Evolutionary conservation across 1,284 basidiomycete species (phyloP), one percentile per base, ranked within the genome.

Genomic region (Fomitopsis betulina): DNA sequence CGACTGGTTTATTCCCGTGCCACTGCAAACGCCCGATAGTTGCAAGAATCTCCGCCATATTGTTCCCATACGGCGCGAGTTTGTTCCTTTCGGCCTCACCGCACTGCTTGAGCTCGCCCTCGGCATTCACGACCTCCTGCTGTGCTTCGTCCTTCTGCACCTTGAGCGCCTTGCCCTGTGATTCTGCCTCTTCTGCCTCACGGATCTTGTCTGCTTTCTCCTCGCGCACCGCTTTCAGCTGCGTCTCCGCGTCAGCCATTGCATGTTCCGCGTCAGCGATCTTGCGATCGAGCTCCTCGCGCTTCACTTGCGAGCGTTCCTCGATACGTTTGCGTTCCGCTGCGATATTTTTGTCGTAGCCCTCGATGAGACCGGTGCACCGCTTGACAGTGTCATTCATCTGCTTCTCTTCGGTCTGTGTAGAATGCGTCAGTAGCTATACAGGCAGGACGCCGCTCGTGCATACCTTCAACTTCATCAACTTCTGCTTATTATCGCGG

Each of bases 1-100:
- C 97, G 30, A 98, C 72, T 0, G 96, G 96, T 17, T 69, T 73
- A 38, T 87, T 79, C 9, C 88, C 89, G 30, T 77, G 68, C 93
- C 93, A 94, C 5, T 64, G 70, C 62, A 75, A 74, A 9, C 64
- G 65, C n/a, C 75, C 65, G 53, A 97, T 90, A 40, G 71, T 75
- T 5, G 78, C 75, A 21, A 88, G 61, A n/a, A 94, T 79, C 0
- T 68, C 67, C 52, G 87, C 76, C 65, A 91, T 84, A 60, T 89
- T 78, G 23, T 67, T 73, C 1, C 90, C 91, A 62, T 85, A 93
- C 3, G 81, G 77, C 13, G 80, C 75, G n/a, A 86, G 75, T 49
- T 73, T 76, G 65, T 86, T 84, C 58, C 78, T 76, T 63, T 83
- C 80, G 45, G 79, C 73, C 39, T 80, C 74, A 42, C 68, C 72